A percentile compares a stretch with the other conserved stretches of the same genome.
Evolutionary conservation across 495 filamentous ascomycete genomes (phyloP).

Genomic region (Schizothecium vesticola): DNA sequence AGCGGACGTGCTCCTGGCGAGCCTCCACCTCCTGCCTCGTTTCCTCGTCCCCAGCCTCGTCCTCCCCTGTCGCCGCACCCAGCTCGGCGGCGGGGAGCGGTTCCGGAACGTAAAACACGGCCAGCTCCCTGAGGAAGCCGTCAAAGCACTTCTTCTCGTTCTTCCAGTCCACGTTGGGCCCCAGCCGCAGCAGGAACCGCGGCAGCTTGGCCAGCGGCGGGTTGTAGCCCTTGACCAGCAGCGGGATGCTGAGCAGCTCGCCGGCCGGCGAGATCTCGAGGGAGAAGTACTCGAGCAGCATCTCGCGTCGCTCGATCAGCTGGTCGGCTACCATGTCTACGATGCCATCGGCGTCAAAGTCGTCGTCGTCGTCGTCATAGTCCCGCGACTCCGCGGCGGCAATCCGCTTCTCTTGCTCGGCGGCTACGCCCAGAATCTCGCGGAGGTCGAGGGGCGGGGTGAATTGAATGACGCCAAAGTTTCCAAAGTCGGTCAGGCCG

Average conservation of each 20-base stretch:
- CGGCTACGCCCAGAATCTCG: constrained; percentile 68
- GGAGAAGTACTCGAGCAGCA: constrained; percentile 91
- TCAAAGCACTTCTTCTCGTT: constrained; percentile 83
- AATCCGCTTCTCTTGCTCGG: constrained; percentile 55
- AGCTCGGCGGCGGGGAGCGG: constrained; percentile 50
- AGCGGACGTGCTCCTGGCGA: constrained; percentile 53
- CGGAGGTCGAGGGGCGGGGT: constrained; percentile 66
- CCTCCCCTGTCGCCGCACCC: constrained; percentile 1
- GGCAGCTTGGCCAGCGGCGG: constrained; percentile 84
- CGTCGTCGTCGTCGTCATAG: constrained; percentile 42
- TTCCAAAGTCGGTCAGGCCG: constrained; percentile 92
- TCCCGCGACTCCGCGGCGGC: background rate
- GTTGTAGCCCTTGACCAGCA: constrained; percentile 83
- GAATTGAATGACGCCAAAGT: constrained; percentile 82
- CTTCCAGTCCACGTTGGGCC: constrained; percentile 83
- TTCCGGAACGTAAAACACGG: constrained; percentile 87
- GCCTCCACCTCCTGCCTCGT: constrained; percentile 49
- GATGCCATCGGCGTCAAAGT: constrained; percentile 62
- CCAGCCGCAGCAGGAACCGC: constrained; percentile 78
- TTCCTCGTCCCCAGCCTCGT: constrained; percentile 10
- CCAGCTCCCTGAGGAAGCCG: constrained; percentile 80
- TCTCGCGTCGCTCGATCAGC: constrained; percentile 70
- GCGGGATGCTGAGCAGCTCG: constrained; percentile 69
- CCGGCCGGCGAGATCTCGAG: constrained; percentile 75
- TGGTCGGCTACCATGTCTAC: constrained; percentile 53